phyloP scores from a whole-genome alignment of 441 rosid genomes.

The Syzygium syzygioides region DNA sequence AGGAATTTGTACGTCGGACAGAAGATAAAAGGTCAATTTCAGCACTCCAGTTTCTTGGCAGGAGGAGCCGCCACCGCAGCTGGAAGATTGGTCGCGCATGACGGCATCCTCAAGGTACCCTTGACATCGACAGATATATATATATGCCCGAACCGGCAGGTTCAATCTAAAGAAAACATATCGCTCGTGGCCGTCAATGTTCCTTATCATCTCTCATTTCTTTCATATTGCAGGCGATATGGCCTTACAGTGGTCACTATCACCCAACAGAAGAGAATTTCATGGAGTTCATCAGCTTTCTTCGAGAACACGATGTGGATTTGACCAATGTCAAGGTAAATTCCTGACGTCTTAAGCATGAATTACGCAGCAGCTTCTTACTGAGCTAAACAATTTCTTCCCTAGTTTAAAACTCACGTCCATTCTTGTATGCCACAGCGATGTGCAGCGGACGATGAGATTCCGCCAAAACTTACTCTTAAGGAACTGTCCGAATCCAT shows the following conservation, averaged over 20 bases:
- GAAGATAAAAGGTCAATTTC: conserved; percentile 78
- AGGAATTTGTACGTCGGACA: conserved; percentile 62
- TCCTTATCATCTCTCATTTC: not conserved
- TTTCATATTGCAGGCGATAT: conserved; percentile 44
- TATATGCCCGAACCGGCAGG: not conserved
- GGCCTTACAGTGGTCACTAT: conserved; percentile 98
- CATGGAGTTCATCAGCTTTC: conserved; percentile 65
- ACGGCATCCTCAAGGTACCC: conserved; percentile 67
- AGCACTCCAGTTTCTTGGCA: conserved; percentile 84
- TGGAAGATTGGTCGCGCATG: conserved; percentile 63
- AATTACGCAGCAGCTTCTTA: not conserved
- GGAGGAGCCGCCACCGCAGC: conserved; percentile 85
- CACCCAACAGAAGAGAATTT: conserved; percentile 90
- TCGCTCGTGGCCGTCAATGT: not conserved
- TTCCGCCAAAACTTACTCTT: conserved; percentile 1
- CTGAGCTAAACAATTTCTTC: not conserved
- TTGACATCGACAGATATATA: not conserved
- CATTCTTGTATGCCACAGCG: conserved; percentile 28
- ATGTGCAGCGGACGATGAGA: conserved; percentile 63
- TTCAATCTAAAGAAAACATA: not conserved
- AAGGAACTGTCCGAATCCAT: not conserved
- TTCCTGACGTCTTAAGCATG: not conserved
- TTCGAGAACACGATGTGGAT: conserved; percentile 59
- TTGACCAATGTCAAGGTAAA: conserved; percentile 77
- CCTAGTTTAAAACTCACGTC: not conserved